Percentiles rank a stretch among this genome's conserved stretches.
phyloP scores from a whole-genome alignment of 441 rosid genomes.

The Populus hybrid region DNA sequence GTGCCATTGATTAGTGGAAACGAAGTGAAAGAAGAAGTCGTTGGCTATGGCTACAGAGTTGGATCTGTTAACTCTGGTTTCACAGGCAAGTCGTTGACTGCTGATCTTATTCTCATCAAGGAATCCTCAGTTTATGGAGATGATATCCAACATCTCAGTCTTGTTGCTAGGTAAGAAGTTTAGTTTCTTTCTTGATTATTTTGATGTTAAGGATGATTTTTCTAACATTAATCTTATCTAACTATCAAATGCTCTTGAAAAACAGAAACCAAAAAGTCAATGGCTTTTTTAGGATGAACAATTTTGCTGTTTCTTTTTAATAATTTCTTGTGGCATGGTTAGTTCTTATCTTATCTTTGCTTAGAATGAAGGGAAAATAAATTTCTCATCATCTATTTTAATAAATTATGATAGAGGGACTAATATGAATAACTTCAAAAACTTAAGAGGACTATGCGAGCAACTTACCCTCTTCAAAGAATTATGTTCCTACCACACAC shows the following conservation, averaged over 20 bases:
- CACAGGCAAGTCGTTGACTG: conserved; percentile 28
- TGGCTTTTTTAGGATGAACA: not conserved
- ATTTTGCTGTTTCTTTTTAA: too few relatives aligned
- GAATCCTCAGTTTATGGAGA: conserved; percentile 47
- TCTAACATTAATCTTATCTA: not conserved
- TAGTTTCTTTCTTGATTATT: not conserved
- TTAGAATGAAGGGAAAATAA: not conserved
- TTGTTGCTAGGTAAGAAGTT: conserved; percentile 45
- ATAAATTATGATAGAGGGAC: too few relatives aligned
- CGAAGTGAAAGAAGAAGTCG: conserved; percentile 14
- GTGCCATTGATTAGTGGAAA: not conserved
- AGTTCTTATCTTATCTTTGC: not conserved
- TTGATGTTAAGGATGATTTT: not conserved
- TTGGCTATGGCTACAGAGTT: conserved; percentile 57
- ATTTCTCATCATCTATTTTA: not conserved
- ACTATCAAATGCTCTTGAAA: not conserved
- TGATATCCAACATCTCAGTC: conserved; percentile 46
- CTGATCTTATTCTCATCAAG: conserved; percentile 45
- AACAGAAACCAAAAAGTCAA: not conserved
- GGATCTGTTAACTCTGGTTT: conserved; percentile 28
- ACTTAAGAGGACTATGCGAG: not conserved
- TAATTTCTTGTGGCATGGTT: not conserved
- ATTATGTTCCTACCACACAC: too few relatives aligned
- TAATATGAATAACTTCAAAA: too few relatives aligned
- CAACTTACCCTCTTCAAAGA: not conserved